phyloP scores from a whole-genome alignment of 83 land plant genomes.

The Picea abies region DNA sequence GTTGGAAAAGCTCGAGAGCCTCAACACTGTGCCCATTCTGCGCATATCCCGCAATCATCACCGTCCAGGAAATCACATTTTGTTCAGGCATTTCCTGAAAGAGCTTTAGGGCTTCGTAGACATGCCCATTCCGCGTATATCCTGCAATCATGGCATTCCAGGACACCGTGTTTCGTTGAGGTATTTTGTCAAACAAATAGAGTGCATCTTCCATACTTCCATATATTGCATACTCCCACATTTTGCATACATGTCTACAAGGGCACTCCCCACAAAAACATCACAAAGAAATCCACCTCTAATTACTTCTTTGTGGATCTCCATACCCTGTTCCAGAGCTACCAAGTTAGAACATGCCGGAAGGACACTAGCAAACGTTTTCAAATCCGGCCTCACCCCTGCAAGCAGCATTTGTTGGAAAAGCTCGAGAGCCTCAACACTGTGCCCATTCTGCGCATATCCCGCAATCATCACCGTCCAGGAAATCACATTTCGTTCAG shows the following conservation, averaged over 20 bases:
- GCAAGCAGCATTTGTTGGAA: constrained; percentile 32
- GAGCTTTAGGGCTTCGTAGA: not conserved
- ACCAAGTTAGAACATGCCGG: constrained; percentile 17
- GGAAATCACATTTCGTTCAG: constrained; percentile 36
- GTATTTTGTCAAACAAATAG: not conserved
- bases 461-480: constrained; percentile 58
- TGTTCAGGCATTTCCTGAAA: not conserved
- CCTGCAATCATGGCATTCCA: constrained; percentile 1
- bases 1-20: not conserved
- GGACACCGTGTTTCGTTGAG: not conserved
- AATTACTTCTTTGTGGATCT: not conserved
- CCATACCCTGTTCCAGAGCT: constrained; percentile 17
- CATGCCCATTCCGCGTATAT: not conserved
- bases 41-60: not conserved
- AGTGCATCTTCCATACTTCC: not conserved
- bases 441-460: constrained; percentile 31
- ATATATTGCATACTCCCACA: not conserved
- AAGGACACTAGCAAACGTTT: constrained; percentile 24
- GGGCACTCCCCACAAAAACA: constrained; percentile 14
- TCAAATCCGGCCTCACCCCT: constrained; percentile 22
- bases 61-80: not conserved
- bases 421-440: constrained; percentile 23
- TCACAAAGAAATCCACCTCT: constrained; percentile 12
- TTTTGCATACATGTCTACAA: constrained; percentile 1
- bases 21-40: not conserved